Base-by-base conservation (phyloP, 805 yeast genomes). In the Candida montana region DNA sequence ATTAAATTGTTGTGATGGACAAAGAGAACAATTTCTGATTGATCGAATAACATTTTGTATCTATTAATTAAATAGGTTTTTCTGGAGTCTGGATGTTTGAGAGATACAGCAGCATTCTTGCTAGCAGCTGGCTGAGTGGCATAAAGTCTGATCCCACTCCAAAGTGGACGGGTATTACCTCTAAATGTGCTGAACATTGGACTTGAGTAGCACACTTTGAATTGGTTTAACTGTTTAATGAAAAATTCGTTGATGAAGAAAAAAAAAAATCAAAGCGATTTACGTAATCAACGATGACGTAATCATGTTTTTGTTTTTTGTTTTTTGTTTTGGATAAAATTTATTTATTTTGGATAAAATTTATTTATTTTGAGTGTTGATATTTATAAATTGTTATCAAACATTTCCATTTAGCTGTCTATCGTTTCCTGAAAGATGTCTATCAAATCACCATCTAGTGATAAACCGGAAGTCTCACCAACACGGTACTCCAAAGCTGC, bases 61-160 rank as follows among this genome's bases (percentile, higher is more conserved):
- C 75, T 69, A 62, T 91, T 96, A 48, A 91, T 70, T 48, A 91
- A 69, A 53, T 79, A 89, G 0, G 97, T 89, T 67, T 91, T 91
- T 66, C 97, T 79, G 4, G 91, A 80, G 31, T 71, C 73, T 34
- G 69, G 55, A 15, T 78, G 78, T 60, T 90, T 90, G 41, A 74
- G 66, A 37, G 39, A 48, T 13, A 42, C 19, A 2, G 48, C 46
- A 1, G 38, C 64, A 13, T 35, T 21, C 2, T 42, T 11, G 2
- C 42, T 17, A 2, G 44, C 30, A 4, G 37, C 20, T 7, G 31
- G 44, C 6, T 42, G 42, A 3, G 51, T 44, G 30, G 55, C 42
- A 42, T 51, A 51, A 23, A 35, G 37, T 44, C 56, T 52, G 15
- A 47, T 34, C 6, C 47, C 31, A n/a, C 26, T 40, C 29, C 40